Conservation (phyloP, 1,139 yeast species). For the Nakaseomyces nivariensis region DNA sequence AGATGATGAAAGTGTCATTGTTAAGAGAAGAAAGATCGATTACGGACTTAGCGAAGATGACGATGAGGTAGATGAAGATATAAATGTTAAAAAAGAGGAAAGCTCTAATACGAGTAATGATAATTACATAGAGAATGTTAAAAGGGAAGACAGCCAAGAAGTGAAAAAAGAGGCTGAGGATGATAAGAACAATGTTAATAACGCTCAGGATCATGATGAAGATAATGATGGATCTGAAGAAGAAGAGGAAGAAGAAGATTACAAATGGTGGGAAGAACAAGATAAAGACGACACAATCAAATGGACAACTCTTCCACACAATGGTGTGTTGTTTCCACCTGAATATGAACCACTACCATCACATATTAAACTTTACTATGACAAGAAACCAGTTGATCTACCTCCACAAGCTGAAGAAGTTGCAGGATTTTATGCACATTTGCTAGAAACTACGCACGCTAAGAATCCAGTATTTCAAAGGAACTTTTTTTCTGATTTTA, state of each 20-base stretch:
- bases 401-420: conserved; percentile 89
- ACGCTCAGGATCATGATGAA: conserved; percentile 55
- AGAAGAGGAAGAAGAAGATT: conserved; percentile 36
- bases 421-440: conserved; percentile 88
- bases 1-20: not conserved
- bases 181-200: conserved; percentile 31
- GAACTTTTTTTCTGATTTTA: conserved; percentile 78
- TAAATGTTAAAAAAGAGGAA: conserved; percentile 2
- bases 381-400: conserved; percentile 61
- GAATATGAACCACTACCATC: conserved; percentile 78
- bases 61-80: conserved; percentile 4
- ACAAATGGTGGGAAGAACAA: conserved; percentile 71
- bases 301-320: conserved; percentile 81
- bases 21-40: conserved; percentile 4
- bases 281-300: conserved; percentile 65
- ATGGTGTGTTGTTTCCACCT: conserved; percentile 91
- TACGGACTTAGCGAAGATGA: conserved; percentile 9
- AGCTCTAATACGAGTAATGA: not conserved
- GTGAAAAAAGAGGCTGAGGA: conserved; percentile 40
- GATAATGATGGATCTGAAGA: conserved; percentile 31
- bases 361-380: conserved; percentile 66
- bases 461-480: conserved; percentile 75
- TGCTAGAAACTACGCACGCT: conserved; percentile 83
- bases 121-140: conserved; percentile 16
- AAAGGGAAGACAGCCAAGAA: conserved; percentile 34